Conservation (phyloP, 805 yeast species). For the Candida ulmi region DNA sequence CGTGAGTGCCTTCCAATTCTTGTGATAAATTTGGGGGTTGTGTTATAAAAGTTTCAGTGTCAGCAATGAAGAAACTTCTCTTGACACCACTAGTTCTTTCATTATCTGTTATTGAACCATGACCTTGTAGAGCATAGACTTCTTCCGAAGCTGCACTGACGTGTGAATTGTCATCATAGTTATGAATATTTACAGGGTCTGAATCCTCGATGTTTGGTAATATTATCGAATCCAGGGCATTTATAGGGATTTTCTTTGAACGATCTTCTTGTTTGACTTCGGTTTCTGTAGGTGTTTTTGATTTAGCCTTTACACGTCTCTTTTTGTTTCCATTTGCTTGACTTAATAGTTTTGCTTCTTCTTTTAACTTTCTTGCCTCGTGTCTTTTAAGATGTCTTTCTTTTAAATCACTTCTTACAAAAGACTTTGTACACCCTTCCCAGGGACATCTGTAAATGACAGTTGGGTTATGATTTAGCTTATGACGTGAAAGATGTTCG, state of each 20-base stretch:
- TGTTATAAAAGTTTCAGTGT: slow-evolving; percentile 4
- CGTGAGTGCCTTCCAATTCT: not conserved
- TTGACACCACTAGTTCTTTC: not conserved
- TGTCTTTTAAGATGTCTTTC: slow-evolving; percentile 41
- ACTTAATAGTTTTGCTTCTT: slow-evolving; percentile 19
- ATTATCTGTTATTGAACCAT: slow-evolving; percentile 5
- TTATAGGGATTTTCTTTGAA: slow-evolving; percentile 15
- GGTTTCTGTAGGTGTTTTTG: not conserved
- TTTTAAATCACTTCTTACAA: slow-evolving; percentile 55
- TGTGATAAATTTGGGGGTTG: not conserved
- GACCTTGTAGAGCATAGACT: slow-evolving; percentile 18
- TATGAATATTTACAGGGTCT: slow-evolving; percentile 17
- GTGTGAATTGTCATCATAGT: slow-evolving; percentile 15
- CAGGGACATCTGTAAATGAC: slow-evolving; percentile 48
- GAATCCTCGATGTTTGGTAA: slow-evolving; percentile 20
- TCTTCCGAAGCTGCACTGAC: slow-evolving; percentile 26
- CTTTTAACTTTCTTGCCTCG: slow-evolving; percentile 25
- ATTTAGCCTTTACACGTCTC: slow-evolving; percentile 3
- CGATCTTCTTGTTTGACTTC: not conserved
- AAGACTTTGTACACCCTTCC: slow-evolving; percentile 50
- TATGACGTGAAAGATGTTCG: slow-evolving; percentile 61
- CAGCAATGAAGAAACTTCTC: not conserved
- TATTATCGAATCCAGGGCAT: slow-evolving; percentile 22
- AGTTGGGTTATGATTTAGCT: slow-evolving; percentile 53
- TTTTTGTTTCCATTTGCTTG: slow-evolving; percentile 11